Evolutionary conservation across 495 filamentous ascomycete species (phyloP), one percentile per base, ranked within the genome.

Genomic region (Lophium mytilinum): DNA sequence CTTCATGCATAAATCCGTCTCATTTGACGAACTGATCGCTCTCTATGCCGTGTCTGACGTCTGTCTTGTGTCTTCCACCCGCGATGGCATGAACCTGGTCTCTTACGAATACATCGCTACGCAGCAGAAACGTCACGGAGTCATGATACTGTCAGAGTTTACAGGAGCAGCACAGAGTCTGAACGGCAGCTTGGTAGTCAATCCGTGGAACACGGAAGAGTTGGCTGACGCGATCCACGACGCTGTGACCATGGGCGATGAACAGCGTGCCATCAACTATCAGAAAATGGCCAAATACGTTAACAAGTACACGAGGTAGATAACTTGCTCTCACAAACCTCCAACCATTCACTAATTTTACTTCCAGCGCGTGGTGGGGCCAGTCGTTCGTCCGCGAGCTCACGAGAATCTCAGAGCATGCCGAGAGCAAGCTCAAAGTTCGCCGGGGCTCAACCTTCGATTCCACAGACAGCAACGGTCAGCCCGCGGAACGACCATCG

Each of bases 71-170:
- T 87, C 86, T 12, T 95, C 90, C 0, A 94, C 87, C 1, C 80
- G 91, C n/a, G 92, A 96, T 66, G 92, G 92, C 56, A 96, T 97
- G 92, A 97, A 97, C 67, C 80, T 96, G 9, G 92, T 97, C 21
- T 90, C 88, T 19, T 96, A 90, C 72, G 92, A 97, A 71, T 97
- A 96, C 71, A 90, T 96, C 48, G 91, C 92, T 2, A 89, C 85
- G 35, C 92, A 96, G 66, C 75, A 85, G 57, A 78, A 90, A 59
- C 80, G 84, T 9, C 86, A 94, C 65, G 92, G 92, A 7, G 86
- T 89, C 4, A 86, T 97, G 78, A 87, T 95, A 19, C 79, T 97
- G 9, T 95, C 90, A 47, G 91, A 96, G 66, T 95, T 96, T 65
- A 86, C 90, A 0, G 92, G 92, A 1, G 90, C 92, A 0, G 89